A percentile compares a stretch with the other conserved stretches of the same genome.
Evolutionary conservation across 2,329 filamentous ascomycete genomes (phyloP).

Genomic region (Fusarium nisikadoi): DNA sequence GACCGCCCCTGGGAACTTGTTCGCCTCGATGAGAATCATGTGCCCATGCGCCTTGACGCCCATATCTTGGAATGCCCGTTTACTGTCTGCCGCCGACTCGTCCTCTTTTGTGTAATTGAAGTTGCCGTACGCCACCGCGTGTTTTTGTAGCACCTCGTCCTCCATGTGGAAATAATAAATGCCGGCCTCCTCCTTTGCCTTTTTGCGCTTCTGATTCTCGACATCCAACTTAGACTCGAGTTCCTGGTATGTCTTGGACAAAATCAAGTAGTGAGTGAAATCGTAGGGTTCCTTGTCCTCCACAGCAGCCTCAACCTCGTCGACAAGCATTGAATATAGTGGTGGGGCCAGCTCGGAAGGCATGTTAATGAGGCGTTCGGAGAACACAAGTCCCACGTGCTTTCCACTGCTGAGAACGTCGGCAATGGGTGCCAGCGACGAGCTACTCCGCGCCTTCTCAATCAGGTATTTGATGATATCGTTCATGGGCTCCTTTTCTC

Average conservation of each 20-base stretch:
- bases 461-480: slow-evolving; percentile 78
- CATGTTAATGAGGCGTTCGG: slow-evolving; percentile 95
- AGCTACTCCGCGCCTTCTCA: slow-evolving; percentile 63
- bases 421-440: slow-evolving; percentile 66
- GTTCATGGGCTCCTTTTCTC: slow-evolving; percentile 77
- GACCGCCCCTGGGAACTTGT: slow-evolving; percentile 79
- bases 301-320: slow-evolving; percentile 89
- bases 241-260: slow-evolving; percentile 94
- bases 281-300: slow-evolving; percentile 92
- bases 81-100: slow-evolving; percentile 86
- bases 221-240: slow-evolving; percentile 82
- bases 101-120: slow-evolving; percentile 85
- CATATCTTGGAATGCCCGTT: slow-evolving; percentile 92
- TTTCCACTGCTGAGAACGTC: slow-evolving; percentile 64
- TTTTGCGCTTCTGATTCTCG: slow-evolving; percentile 70
- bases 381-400: slow-evolving; percentile 86
- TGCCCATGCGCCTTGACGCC: slow-evolving; percentile 87
- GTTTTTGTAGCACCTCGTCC: slow-evolving; percentile 86
- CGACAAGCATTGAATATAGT: slow-evolving; percentile 92
- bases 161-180: slow-evolving; percentile 95
- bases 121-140: slow-evolving; percentile 75
- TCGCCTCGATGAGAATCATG: slow-evolving; percentile 86
- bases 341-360: slow-evolving; percentile 92
- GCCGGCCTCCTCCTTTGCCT: slow-evolving; percentile 68
- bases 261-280: slow-evolving; percentile 91